These are phyloP conservation scores for Epichloe baconii DNA, from an alignment of 2,329 filamentous ascomycete species.

Conservation along the genomic window DNA sequence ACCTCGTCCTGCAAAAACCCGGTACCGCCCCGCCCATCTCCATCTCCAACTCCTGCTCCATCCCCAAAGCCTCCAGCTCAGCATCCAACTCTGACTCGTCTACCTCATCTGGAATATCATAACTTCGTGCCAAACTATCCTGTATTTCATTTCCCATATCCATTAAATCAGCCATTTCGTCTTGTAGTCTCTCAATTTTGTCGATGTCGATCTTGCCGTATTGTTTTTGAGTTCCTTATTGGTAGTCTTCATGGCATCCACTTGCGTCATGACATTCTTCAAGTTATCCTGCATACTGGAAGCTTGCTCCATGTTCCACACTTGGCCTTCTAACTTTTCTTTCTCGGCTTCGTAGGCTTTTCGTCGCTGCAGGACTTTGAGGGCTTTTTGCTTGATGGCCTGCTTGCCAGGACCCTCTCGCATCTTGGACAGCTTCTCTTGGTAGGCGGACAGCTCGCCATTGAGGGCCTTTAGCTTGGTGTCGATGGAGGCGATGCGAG, in stretches of 20 bases:
- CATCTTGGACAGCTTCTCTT: slow-evolving; percentile 80
- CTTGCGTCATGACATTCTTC: slow-evolving; percentile 96
- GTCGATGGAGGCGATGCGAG: slow-evolving; percentile 74
- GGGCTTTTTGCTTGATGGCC: slow-evolving; percentile 84
- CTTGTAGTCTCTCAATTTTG: slow-evolving; percentile 94
- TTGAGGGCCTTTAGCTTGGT: slow-evolving; percentile 90
- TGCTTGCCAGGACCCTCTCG: slow-evolving; percentile 89
- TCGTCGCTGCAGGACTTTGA: slow-evolving; percentile 84
- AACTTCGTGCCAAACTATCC: slow-evolving; percentile 79
- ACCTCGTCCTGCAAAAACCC: slow-evolving; percentile 84
- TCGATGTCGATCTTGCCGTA: slow-evolving; percentile 97
- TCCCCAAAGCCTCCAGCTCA: slow-evolving; percentile 84
- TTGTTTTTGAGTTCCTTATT: slow-evolving; percentile 84
- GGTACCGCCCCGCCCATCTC: slow-evolving; percentile 55
- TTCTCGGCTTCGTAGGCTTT: slow-evolving; percentile 92
- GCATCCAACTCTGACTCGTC: slow-evolving; percentile 95
- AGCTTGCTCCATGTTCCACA: slow-evolving; percentile 98
- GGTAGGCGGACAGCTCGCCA: slow-evolving; percentile 78
- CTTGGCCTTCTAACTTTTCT: slow-evolving; percentile 85
- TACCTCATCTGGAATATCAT: slow-evolving; percentile 93
- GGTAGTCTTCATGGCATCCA: slow-evolving; percentile 93
- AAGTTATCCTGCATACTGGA: slow-evolving; percentile 98
- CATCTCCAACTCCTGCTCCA: slow-evolving; percentile 82
- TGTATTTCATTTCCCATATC: slow-evolving; percentile 98
- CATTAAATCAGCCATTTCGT: slow-evolving; percentile 97